Evolutionary conservation across 441 rosid genomes (phyloP), one percentile per base, ranked within the genome.

Genomic region (Metrosideros polymorpha): DNA sequence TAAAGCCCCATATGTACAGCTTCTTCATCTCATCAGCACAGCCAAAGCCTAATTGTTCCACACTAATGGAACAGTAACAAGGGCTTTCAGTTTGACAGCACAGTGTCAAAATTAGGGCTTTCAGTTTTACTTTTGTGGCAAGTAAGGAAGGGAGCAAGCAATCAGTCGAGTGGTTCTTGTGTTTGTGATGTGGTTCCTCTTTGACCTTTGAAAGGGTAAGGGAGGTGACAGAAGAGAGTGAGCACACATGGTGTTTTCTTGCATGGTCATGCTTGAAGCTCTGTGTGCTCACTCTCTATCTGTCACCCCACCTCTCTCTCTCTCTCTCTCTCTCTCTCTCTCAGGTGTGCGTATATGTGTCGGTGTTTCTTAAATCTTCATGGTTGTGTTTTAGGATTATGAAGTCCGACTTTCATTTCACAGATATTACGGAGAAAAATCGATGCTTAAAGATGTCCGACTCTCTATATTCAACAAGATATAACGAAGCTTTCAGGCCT

Each of bases 221-320:
- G 88, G 87, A 88, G 89, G 87, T 89, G 92, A 91, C 90, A 91
- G 92, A 91, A 91, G 92, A 91, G 87, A 91, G 92, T 76, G 92
- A 88, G 92, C 92, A 89, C 92, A 83, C 82, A 88, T 84, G 88
- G 90, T 85, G 83, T 61, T 84, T 86, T 85, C 91, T 85, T 87
- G 90, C 91, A 82, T 84, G 89, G 22, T 50, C 71, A 83, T 61
- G 88, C 86, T 55, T 27, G 89, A 85, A 85, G 86, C 90, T 85
- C 51, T 89, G 86, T 50, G 92, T 90, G 90, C 89, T 87, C 45
- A 82, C 90, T 51, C 86, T 89, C 92, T 86, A 17, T 88, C 91
- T 82, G 90, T 90, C 91, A 53, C 49, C 86, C 49, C 85, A 18
- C 29, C 83, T n/a, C n/a, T 84, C 59, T 56, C 79, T 71, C 83